A percentile compares a stretch with the other conserved stretches of the same genome.
Conservation (phyloP, 140 eudicot species). For the Senecio squalidus region DNA sequence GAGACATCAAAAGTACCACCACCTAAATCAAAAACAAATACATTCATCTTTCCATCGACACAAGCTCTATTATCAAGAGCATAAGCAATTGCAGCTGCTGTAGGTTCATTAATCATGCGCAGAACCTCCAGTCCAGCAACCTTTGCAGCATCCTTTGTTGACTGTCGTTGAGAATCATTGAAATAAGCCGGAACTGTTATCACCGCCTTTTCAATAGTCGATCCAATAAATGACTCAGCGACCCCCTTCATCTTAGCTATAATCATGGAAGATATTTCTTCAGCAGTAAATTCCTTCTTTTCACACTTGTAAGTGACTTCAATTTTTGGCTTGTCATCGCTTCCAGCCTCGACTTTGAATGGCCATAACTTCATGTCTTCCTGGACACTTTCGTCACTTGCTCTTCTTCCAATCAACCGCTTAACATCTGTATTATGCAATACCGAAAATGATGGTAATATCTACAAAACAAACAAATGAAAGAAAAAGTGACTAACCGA, state of each 20-base stretch:
- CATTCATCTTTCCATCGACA: conserved; percentile 23
- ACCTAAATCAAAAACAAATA: conserved; percentile 22
- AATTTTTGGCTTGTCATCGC: conserved; percentile 18
- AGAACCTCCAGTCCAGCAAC: conserved; percentile 30
- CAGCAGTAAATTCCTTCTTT: conserved; percentile 24
- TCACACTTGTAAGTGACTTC: conserved; percentile 16
- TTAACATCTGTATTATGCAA: conserved; percentile 25
- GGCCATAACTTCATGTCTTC: conserved; percentile 33
- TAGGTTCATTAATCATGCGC: conserved; percentile 28
- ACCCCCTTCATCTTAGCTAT: conserved; percentile 21
- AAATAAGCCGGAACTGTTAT: conserved; percentile 30
- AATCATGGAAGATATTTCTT: conserved; percentile 28
- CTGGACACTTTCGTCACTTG: conserved; percentile 14
- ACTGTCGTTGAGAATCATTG: conserved; percentile 24
- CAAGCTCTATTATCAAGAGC: conserved; percentile 19
- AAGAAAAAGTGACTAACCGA: conserved; percentile 11
- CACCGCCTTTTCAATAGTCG: conserved; percentile 19
- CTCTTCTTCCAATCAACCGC: conserved; percentile 31
- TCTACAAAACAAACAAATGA: background rate
- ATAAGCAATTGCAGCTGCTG: conserved; percentile 29
- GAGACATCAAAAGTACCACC: conserved; percentile 37
- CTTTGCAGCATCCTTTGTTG: conserved; percentile 31
- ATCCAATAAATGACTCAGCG: conserved; percentile 23
- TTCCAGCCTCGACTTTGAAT: conserved; percentile 20
- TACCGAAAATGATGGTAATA: too few species aligned